Base-by-base conservation (phyloP, 495 filamentous ascomycete species). In the Bacidia gigantensis region DNA sequence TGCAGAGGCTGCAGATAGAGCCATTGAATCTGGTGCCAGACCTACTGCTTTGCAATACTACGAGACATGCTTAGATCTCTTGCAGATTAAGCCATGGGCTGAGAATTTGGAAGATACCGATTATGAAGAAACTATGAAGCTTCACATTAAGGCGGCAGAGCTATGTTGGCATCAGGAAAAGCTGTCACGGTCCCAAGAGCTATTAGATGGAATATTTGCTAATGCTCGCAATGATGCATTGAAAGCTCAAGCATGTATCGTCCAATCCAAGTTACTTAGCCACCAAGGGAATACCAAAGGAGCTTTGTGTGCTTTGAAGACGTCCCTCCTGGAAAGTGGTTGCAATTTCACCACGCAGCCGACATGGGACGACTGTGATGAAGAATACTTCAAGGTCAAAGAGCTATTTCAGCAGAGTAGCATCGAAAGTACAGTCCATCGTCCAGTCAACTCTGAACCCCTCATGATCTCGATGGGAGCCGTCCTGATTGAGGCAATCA, bases 11-110 rank as follows among this genome's bases (percentile, higher is more conserved):
- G 89, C 85, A 1, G 79, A 81, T 51, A 80, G 72, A 14, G 85
- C 88, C 10, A 73, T 82, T 22, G 84, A 89, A 57, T 86, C 82
- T 46, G 87, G 89, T 23, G 88, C 87, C 17, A 73, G 83, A 41
- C 79, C 82, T 3, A 86, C 84, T 5, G 87, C 86, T 2, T 73
- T 85, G 26, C 83, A 79, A 66, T 93, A 88, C 62, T 89, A 82
- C 65, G 74, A 76, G 26, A 75, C 78, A 57, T 86, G 84, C 53
- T 75, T 93, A 46, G 72, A 71, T n/a, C 72, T 95, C 24, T 75
- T 95, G 22, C 87, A 92, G 61, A 68, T 80, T 17, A 66, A 86
- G 50, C 82, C 84, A 1, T 95, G 89, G 89, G 72, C 78, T 52
- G 83, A 85, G 23, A 70, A 69, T 10, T 60, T 64, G 22, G 69